Evolutionary conservation across 306 rosid genomes (phyloP), one percentile per base, ranked within the genome.

Genomic region (Betula pendula): DNA sequence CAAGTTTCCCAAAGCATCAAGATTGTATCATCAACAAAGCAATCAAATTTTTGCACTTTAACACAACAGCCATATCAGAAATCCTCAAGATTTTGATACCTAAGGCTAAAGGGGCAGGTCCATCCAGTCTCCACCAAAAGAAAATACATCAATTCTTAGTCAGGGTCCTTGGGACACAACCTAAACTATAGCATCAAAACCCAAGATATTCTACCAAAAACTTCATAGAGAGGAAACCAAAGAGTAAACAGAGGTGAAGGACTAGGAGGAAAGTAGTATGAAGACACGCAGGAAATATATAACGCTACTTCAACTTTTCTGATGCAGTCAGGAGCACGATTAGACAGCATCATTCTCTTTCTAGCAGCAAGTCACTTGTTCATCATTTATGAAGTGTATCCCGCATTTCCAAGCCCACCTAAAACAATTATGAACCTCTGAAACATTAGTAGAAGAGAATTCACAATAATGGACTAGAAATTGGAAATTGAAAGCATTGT

Each of bases 401-500:
- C 78, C 49, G 68, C 75, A 79, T 70, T 66, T 81, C 82, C 87
- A 53, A 77, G 83, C 72, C 62, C 82, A 82, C 90, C 93, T 89
- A 75, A 77, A 77, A 87, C 68, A 65, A 69, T 78, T 74, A 15
- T 81, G 80, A 53, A 65, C 59, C 82, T 33, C 80, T 35, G 33
- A 48, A 71, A 78, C 33, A 83, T 79, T 83, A 79, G 71, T 56
- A 50, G 19, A 81, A 24, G 63, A 79, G 60, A 80, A 75, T 40
- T 53, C 79, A 78, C 53, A 9, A 75, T 29, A 2, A 59, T 13
- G 71, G 13, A 40, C 77, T 72, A 50, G 52, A 75, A 77, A 35
- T 71, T 58, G 63, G 75, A 68, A 59, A 51, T 58, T 47, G 33
- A 17, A 59, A 76, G 50, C 68, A 74, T 27, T 68, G 73, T 62